These are phyloP conservation scores for Psilocybe azurescens DNA, from an alignment of 768 basidiomycete species.

Conservation along the genomic window DNA sequence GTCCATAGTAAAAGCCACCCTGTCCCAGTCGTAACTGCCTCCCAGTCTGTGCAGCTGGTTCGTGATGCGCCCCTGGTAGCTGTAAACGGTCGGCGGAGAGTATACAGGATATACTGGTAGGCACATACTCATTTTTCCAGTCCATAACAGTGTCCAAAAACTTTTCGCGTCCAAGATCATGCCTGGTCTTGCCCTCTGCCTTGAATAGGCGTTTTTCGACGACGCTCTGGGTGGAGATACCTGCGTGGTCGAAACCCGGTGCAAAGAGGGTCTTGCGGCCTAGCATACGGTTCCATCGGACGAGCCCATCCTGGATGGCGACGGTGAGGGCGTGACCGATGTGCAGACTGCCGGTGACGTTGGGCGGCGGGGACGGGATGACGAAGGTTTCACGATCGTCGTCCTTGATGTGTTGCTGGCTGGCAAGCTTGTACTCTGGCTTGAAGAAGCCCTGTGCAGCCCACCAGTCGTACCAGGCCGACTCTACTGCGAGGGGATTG, in stretches of 20 bases:
- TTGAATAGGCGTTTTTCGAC: constrained; percentile 94
- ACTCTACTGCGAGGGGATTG: constrained; percentile 93
- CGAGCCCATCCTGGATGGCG: constrained; percentile 87
- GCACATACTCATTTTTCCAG: constrained; percentile 94
- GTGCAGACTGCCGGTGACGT: constrained; percentile 95
- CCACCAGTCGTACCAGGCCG: constrained; percentile 99
- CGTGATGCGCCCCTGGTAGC: constrained; percentile 93
- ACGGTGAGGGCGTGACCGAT: constrained; percentile 94
- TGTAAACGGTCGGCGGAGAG: constrained; percentile 29
- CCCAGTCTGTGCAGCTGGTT: constrained; percentile 88
- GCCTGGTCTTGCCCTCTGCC: constrained; percentile 78
- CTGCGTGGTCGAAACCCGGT: constrained; percentile 98
- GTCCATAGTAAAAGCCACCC: constrained; percentile 95
- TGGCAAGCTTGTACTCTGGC: constrained; percentile 57
- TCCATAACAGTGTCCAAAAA: constrained; percentile 92
- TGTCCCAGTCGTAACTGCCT: constrained; percentile 93
- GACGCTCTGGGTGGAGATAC: constrained; percentile 97
- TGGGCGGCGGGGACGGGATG: constrained; percentile 92
- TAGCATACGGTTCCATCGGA: constrained; percentile 97
- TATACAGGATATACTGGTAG: too few relatives aligned
- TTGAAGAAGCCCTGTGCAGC: constrained; percentile 87
- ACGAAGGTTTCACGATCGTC: constrained; percentile 71
- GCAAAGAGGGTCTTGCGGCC: constrained; percentile 89
- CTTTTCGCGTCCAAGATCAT: constrained; percentile 93
- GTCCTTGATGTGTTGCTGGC: constrained; percentile 49